phyloP scores from a whole-genome alignment of 1,284 basidiomycete species.

The Coniophora puteana region DNA sequence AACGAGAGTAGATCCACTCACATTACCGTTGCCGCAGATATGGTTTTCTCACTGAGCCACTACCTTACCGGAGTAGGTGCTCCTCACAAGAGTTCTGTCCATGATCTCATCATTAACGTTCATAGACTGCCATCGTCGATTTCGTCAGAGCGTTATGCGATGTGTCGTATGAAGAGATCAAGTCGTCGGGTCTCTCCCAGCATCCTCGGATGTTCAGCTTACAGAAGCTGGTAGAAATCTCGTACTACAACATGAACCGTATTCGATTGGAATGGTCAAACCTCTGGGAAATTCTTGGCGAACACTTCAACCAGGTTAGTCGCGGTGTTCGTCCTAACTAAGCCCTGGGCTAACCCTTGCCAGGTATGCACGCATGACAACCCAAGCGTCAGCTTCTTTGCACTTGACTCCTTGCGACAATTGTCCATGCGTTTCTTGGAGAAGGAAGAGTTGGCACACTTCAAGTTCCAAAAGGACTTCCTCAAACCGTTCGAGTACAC shows the following conservation, averaged over 20 bases:
- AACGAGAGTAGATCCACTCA: constrained; percentile 97
- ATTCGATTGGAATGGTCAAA: constrained; percentile 99
- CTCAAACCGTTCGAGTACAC: constrained; percentile 97
- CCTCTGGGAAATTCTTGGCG: constrained; percentile 96
- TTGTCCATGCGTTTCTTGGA: constrained; percentile 98
- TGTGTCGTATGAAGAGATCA: constrained; percentile 99
- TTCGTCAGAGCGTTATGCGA: constrained; percentile 96
- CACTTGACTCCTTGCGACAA: constrained; percentile 96
- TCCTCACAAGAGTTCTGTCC: constrained; percentile 4
- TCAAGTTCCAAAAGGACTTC: constrained; percentile 99
- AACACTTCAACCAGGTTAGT: constrained; percentile 95
- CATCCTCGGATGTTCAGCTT: constrained; percentile 95
- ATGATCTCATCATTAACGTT: constrained; percentile 8
- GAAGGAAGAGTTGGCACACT: constrained; percentile 97
- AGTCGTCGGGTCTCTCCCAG: constrained; percentile 91
- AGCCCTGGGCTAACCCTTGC: constrained; percentile 9
- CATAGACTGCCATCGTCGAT: constrained; percentile 94
- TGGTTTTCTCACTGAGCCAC: constrained; percentile 97
- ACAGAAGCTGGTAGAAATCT: constrained; percentile 98
- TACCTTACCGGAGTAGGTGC: constrained; percentile 87
- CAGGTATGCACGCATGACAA: constrained; percentile 98
- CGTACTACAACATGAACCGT: constrained; percentile 99
- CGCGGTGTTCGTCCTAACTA: not conserved
- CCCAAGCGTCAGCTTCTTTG: constrained; percentile 95
- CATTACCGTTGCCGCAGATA: constrained; percentile 97